Evolutionary conservation across 208 protist genomes (phyloP).

Genomic region (Wallacemonas sp.): DNA sequence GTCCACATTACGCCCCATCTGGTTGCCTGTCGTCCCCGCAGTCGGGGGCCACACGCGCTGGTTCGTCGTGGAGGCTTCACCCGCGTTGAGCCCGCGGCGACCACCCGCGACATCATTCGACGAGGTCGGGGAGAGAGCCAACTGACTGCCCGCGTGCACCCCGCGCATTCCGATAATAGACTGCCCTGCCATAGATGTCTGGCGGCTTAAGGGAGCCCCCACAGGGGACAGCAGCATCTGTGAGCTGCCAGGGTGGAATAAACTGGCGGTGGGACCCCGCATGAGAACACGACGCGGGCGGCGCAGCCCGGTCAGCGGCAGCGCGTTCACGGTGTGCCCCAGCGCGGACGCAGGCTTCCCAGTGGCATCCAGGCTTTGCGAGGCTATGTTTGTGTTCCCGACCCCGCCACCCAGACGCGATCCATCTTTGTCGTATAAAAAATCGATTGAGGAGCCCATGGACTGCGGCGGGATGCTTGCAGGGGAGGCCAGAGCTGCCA

Average conservation of each 20-base stretch:
- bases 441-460: no score
- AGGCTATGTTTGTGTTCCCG: background rate
- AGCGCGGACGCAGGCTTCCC: background rate
- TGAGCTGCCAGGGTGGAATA: no score
- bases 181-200: background rate
- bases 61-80: background rate
- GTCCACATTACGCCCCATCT: slow-evolving; percentile 27
- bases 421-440: no score
- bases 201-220: background rate
- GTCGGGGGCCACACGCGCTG: background rate
- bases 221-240: background rate
- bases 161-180: background rate
- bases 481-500: no score
- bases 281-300: background rate
- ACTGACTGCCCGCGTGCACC: background rate
- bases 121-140: slow-evolving; percentile 1
- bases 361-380: background rate
- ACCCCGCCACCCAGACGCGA: no score
- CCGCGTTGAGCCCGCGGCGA: no score
- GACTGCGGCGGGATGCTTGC: no score
- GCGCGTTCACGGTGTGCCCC: background rate
- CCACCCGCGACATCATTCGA: no score
- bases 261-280: no score
- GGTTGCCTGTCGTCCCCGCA: background rate
- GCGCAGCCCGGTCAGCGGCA: background rate